phyloP scores from a whole-genome alignment of 345 rosid species.

The Syzygium aromaticum region DNA sequence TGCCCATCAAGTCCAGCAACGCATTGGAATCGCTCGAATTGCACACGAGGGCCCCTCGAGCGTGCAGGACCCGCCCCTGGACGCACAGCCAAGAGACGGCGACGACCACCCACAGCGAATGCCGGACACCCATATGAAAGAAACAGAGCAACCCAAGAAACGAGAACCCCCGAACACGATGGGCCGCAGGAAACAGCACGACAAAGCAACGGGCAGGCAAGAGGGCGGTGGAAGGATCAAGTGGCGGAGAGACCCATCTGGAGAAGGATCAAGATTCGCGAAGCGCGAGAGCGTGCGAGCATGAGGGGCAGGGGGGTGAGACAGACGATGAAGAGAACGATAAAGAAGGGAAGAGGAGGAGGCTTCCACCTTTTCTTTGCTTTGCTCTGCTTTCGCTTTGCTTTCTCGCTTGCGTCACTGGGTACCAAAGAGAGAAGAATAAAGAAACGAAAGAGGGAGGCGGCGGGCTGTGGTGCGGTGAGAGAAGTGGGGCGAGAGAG shows the following conservation, averaged over 20 bases:
- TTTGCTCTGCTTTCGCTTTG: no score
- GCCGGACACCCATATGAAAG: constrained; percentile 35
- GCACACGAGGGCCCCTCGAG: constrained; percentile 38
- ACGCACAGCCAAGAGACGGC: constrained; percentile 22
- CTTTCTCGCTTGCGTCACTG: neutral
- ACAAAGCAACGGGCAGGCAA: neutral
- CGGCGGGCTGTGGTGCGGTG: neutral
- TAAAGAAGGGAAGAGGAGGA: neutral
- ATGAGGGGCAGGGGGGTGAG: neutral
- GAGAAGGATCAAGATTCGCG: neutral
- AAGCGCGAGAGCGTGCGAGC: neutral
- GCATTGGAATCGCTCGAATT: constrained; percentile 38
- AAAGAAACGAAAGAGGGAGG: neutral
- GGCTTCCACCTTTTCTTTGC: neutral
- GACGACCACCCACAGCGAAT: constrained; percentile 19
- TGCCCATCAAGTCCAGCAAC: constrained; percentile 27
- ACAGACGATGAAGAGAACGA: neutral
- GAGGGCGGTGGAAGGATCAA: neutral
- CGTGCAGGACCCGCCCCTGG: constrained; percentile 12
- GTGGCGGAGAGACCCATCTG: neutral
- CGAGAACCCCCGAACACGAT: neutral
- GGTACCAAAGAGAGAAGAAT: neutral
- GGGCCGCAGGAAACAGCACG: neutral
- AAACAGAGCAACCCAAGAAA: neutral
- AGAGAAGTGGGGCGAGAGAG: neutral